These are phyloP conservation scores for Globisporangium megalacanthum DNA, from an alignment of 352 stramenopile genomes.

Conservation along the genomic window DNA sequence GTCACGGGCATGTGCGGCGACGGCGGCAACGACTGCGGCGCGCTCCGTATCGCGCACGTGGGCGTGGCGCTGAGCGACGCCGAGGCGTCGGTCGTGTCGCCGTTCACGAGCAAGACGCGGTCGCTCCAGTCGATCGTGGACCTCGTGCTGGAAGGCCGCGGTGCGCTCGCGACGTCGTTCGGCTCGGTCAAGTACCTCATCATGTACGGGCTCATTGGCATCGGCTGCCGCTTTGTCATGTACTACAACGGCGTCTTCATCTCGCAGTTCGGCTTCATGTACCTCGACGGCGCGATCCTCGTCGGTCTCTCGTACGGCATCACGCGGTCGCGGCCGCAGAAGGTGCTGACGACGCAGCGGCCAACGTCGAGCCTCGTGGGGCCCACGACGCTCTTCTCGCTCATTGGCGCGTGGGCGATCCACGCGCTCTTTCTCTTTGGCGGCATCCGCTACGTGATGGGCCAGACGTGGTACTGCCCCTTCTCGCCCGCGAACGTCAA, in stretches of 20 bases:
- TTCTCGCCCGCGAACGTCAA: constrained; percentile 64
- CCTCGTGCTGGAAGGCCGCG: constrained; percentile 75
- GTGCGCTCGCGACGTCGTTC: constrained; percentile 77
- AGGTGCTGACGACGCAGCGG: constrained; percentile 49
- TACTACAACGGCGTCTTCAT: constrained; percentile 87
- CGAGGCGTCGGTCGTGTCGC: constrained; percentile 83
- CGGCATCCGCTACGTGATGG: constrained; percentile 54
- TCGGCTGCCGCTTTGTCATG: constrained; percentile 77
- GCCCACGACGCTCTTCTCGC: constrained; percentile 56
- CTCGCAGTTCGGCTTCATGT: constrained; percentile 85
- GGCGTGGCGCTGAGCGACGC: constrained; percentile 87
- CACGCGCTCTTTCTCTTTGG: constrained; percentile 74
- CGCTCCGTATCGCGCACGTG: constrained; percentile 87
- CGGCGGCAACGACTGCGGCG: constrained; percentile 90
- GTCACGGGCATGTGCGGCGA: constrained; percentile 84
- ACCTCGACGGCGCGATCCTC: constrained; percentile 71
- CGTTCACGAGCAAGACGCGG: constrained; percentile 86
- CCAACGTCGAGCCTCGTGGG: constrained; percentile 83
- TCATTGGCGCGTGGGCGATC: constrained; percentile 51
- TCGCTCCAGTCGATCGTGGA: constrained; percentile 72
- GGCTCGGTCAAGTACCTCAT: constrained; percentile 85
- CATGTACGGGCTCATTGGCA: constrained; percentile 84
- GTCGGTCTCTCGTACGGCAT: constrained; percentile 79
- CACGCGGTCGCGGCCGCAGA: constrained; percentile 56
- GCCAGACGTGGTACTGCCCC: constrained; percentile 60